Base-by-base conservation (phyloP, 2,329 filamentous ascomycete species). In the Phialophora expanda region DNA sequence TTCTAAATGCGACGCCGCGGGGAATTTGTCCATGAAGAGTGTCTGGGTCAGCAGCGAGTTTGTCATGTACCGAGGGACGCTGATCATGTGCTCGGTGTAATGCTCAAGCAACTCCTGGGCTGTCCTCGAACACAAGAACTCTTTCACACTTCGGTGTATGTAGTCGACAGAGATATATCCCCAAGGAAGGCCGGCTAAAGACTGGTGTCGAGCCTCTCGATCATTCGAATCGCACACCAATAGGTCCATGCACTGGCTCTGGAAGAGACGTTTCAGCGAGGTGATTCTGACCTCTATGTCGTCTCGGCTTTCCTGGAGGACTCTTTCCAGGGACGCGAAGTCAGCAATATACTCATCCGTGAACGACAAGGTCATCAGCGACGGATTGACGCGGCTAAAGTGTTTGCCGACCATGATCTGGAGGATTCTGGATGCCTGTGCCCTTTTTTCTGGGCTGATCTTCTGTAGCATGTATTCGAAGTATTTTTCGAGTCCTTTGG, bases 341-440 rank as follows among this genome's bases (percentile, higher is more conserved):
- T 20, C n/a, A 5, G n/a, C n/a, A 14, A 14, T 20, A 3, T 17
- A 3, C 8, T 44, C 41, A 4, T 44, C 41, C n/a, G 41, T 44
- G n/a, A 44, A 44, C n/a, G 41, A 44, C 41, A 44, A 44, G n/a
- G 12, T 20, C 41, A 44, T 44, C 41, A 44, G 41, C 41, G 41
- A 7, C 3, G 41, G 41, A 3, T 17, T 44, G 12, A 1, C 12
- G 3, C 1, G 1, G 4, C 9, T 14, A 3, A 3, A 28, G 28
- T 7, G 3, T 6, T 5, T 28, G 41, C n/a, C n/a, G 41, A 44
- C n/a, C 41, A 44, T 44, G 41, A 44, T 14, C 41, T 44, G 41
- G 5, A 44, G n/a, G n/a, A 44, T 44, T 20, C 41, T 44, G 12
- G 41, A 44, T 14, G 41, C 41, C 41, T 44, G 41, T 14, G n/a